Base-by-base conservation (phyloP, 169 alveolate species). In the Eimeria tenella region DNA sequence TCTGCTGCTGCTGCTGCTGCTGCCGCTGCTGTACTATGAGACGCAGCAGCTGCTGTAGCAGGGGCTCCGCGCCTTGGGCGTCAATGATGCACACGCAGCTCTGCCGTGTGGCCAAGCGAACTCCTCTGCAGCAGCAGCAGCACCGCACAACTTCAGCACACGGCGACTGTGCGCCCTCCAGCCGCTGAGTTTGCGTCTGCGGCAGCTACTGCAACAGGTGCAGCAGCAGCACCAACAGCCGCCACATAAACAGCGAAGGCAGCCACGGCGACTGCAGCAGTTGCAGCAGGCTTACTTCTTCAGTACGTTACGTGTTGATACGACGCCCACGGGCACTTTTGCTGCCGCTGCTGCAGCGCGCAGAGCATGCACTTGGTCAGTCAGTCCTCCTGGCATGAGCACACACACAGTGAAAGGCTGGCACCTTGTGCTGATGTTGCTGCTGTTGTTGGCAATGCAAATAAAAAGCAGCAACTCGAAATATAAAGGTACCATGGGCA, bases 221-320 rank as follows among this genome's bases (percentile, higher is more conserved):
- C 74, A 65, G 42, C 75, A 49, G 65, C 70, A 77, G 87, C 70
- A 42, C 68, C 70, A 77, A 31, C 87, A 42, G 65, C 87, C 11
- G 87, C 70, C 25, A 63, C 87, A 77, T 4, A 53, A 9, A 8
- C 55, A 21, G 13, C 58, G 25, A 9, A 10, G 84, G 19, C 84
- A 73, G 15, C 79, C 4, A n/a, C 23, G 9, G 79, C 79, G 10
- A 4, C 79, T 70, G 79, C 79, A 19, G 79, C 5, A 9, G 79
- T 23, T n/a, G 60, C 13, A 70, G 91, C 49, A 74, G 55, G 42
- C 31, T 55, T 56, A 60, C 53, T 8, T 74, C 4, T 23, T 7
- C n/a, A 52, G 11, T 4, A 52, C 58, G 21, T 15, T 6, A 52
- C 52, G 19, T 23, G 17, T 5, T 6, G 53, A 7, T 6, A 42